phyloP scores from a whole-genome alignment of 2,329 filamentous ascomycete species.

The Plenodomus tracheiphilus region DNA sequence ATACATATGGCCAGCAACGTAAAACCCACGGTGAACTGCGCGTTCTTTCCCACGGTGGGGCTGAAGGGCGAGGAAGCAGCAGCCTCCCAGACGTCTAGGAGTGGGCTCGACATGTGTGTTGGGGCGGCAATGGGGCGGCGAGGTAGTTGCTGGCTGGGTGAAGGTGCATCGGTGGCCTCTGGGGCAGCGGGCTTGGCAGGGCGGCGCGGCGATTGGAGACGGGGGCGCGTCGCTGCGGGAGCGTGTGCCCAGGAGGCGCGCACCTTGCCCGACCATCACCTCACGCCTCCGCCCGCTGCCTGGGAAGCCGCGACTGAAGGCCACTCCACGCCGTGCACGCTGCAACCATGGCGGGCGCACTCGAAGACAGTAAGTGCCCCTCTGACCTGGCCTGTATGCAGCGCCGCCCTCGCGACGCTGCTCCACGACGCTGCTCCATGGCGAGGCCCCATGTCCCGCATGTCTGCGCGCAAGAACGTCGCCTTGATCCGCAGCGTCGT shows the following conservation, averaged over 20 bases:
- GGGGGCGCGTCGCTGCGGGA: constrained; percentile 17
- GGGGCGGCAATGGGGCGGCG: constrained; percentile 15
- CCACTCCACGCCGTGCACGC: constrained; percentile 10
- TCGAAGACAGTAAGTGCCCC: constrained; percentile 43
- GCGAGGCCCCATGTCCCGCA: too few species aligned
- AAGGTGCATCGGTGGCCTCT: constrained; percentile 35
- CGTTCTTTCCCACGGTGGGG: constrained; percentile 77
- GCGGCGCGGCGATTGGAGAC: constrained; percentile 20
- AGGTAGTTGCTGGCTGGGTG: constrained; percentile 7
- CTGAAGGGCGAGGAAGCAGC: constrained; percentile 84
- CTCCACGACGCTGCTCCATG: too few species aligned
- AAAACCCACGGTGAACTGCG: constrained; percentile 82
- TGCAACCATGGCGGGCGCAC: constrained; percentile 37
- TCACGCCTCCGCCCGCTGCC: constrained; percentile 10
- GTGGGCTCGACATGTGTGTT: constrained; percentile 56
- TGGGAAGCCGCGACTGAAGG: constrained; percentile 11
- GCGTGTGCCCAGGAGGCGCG: constrained; percentile 9
- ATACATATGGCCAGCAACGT: constrained; percentile 69
- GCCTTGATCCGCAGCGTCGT: constrained; percentile 16
- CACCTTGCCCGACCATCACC: constrained; percentile 21
- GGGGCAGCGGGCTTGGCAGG: constrained; percentile 8
- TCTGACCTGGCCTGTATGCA: background rate
- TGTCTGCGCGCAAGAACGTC: constrained; percentile 11
- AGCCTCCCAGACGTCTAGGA: constrained; percentile 86
- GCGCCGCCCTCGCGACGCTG: background rate